Base-by-base conservation (phyloP, 2,329 filamentous ascomycete genomes). In the Colletotrichum magnum region DNA sequence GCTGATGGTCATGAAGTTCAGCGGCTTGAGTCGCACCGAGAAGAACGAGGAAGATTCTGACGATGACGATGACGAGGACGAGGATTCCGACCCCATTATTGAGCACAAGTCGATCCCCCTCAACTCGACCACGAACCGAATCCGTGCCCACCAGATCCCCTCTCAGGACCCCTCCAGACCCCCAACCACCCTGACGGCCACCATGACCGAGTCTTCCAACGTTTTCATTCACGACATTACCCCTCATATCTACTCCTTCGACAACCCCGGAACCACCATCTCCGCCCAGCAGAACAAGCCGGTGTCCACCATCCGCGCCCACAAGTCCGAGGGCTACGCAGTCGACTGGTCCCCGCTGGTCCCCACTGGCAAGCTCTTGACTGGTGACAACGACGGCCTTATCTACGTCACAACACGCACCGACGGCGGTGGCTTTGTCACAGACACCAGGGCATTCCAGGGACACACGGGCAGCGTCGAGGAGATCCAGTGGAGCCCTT, bases 401-500 rank as follows among this genome's bases (percentile, higher is more conserved):
- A 98, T 99, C 78, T 98, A 94, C 81, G 86, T 91, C 69, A 98
- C 95, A 1, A 94, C 94, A 7, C 88, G 94, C 66, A 95, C 92
- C 58, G 93, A 96, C 77, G 94, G 93, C 68, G 96, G 95, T 60
- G 93, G 93, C 71, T 98, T 94, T 87, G 92, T 93, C 18, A 97
- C 94, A 5, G 95, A 98, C 79, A 93, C 89, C 13, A 89, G 93
- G 51, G 86, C 95, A 1, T 97, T 97, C 82, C 89, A 89, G 24
- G 95, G 95, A 58, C 96, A 99, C 84, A 88, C 87, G 9, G 89
- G 91, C 77, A 95, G 93, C 59, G 90, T 99, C 16, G 96, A 99
- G 84, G 96, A 99, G 78, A 85, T 99, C 28, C 95, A 98, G 81
- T 99, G 96, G 96, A 97, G 94, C 59, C 96, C 96, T 0, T 93